Base-by-base conservation (phyloP, 495 filamentous ascomycete genomes). In the Diplogelasinospora grovesii region DNA sequence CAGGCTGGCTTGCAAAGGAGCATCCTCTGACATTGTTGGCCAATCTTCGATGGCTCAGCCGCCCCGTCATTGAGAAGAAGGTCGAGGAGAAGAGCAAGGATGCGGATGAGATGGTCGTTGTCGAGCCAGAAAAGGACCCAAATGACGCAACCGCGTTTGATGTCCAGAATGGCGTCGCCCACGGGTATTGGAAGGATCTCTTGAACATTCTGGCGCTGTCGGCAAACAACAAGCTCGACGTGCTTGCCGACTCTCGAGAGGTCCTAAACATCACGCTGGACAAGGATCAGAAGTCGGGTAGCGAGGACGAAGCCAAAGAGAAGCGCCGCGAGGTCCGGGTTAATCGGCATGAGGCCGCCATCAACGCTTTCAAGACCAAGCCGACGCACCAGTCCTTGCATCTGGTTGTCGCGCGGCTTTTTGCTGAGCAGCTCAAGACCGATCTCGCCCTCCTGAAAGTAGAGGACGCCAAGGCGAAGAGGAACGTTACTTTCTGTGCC, bases 181-280 rank as follows among this genome's bases (percentile, higher is more conserved):
- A 71, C 32, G 68, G 70, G 7, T 73, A 74, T 48, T 73, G 67
- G 64, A 68, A 71, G 43, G 68, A 73, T 41, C 53, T 73, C 14
- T 50, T 70, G 15, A 75, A 74, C 44, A 57, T 73, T 20, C 48
- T 75, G 6, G 61, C 48, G 5, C 53, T 75, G 2, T 54, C 57
- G 4, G 64, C 50, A 19, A 59, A 66, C 43, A 49, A 52, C 20
- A 44, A 60, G 41, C 53, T 71, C 8, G 43, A 53, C 19, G 43
- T 53, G 1, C 39, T 57, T 8, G 48, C 43, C 14, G 32, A 63
- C 39, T 59, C 56, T 1, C 19, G 20, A 15, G 48, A 46, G 1
- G 39, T 66, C 10, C 56, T 73, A 27, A 61, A 65, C 37, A 43
- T 53, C 11, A 43, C 46, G 15, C 31, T 34, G 10, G 40, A 53